These are phyloP conservation scores for Brassica nigra DNA, from an alignment of 345 rosid genomes.

Conservation along the genomic window DNA sequence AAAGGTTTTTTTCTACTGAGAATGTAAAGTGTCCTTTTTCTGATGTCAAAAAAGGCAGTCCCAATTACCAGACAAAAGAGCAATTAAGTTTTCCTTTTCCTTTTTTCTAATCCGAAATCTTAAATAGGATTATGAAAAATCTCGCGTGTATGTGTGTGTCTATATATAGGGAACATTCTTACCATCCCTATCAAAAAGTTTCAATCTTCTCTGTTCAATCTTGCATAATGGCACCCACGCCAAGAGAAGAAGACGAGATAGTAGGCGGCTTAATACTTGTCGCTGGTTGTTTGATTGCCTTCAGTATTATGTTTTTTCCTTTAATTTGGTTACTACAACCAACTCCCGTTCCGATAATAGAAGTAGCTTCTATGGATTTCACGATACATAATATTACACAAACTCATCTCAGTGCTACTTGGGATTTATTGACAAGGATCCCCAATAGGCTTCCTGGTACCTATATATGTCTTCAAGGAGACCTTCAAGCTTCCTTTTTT, in stretches of 20 bases:
- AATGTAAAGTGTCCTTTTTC: background rate
- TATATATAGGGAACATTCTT: background rate
- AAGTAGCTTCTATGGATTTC: conserved; percentile 12
- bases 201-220: background rate
- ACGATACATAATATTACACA: background rate
- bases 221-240: background rate
- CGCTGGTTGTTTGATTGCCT: too few species aligned
- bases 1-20: too few species aligned
- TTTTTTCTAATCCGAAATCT: background rate
- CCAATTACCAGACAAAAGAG: too few species aligned
- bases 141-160: background rate
- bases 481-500: conserved; percentile 15
- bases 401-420: conserved; percentile 4
- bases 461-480: conserved; percentile 18
- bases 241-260: background rate
- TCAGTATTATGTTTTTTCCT: background rate
- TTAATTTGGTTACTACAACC: background rate
- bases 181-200: background rate
- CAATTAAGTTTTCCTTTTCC: background rate
- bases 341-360: background rate
- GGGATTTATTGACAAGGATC: background rate
- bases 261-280: background rate
- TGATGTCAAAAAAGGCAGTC: too few species aligned
- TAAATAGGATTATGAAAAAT: background rate
- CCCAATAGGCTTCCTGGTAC: background rate